These are phyloP conservation scores for Calophaca sinica DNA, from an alignment of 306 rosid species.

Conservation along the genomic window DNA sequence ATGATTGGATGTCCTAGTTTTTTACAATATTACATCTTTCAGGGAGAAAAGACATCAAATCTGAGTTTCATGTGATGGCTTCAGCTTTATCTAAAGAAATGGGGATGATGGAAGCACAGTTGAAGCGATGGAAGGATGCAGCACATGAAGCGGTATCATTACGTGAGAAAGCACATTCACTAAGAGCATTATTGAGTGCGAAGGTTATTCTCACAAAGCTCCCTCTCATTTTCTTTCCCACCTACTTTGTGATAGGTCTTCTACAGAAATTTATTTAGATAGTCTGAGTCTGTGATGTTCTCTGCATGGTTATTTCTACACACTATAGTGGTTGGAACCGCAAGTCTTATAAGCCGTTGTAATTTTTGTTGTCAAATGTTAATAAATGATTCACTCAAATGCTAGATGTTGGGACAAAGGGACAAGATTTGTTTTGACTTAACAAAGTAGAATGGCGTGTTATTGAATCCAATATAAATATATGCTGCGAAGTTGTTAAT, in stretches of 20 bases:
- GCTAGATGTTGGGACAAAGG: slow-evolving; percentile 16
- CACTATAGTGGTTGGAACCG: slow-evolving; percentile 29
- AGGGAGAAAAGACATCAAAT: slow-evolving; percentile 93
- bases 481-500: slow-evolving; percentile 18
- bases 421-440: background rate
- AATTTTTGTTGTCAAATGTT: slow-evolving; percentile 28
- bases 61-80: slow-evolving; percentile 92
- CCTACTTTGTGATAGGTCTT: slow-evolving; percentile 31
- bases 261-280: slow-evolving; percentile 32
- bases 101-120: slow-evolving; percentile 94
- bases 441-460: slow-evolving; percentile 20
- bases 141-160: slow-evolving; percentile 80
- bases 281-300: slow-evolving; percentile 33
- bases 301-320: slow-evolving; percentile 23
- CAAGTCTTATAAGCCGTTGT: slow-evolving; percentile 8
- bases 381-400: slow-evolving; percentile 16
- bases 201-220: slow-evolving; percentile 63
- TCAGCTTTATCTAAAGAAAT: slow-evolving; percentile 93
- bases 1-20: slow-evolving; percentile 51
- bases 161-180: slow-evolving; percentile 73
- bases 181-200: slow-evolving; percentile 57
- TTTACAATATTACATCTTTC: slow-evolving; percentile 49
- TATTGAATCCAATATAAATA: slow-evolving; percentile 21
- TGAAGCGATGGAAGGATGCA: slow-evolving; percentile 89
- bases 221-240: slow-evolving; percentile 41